These are phyloP conservation scores for Pichia paraexigua DNA, from an alignment of 805 yeast genomes.

Conservation along the genomic window DNA sequence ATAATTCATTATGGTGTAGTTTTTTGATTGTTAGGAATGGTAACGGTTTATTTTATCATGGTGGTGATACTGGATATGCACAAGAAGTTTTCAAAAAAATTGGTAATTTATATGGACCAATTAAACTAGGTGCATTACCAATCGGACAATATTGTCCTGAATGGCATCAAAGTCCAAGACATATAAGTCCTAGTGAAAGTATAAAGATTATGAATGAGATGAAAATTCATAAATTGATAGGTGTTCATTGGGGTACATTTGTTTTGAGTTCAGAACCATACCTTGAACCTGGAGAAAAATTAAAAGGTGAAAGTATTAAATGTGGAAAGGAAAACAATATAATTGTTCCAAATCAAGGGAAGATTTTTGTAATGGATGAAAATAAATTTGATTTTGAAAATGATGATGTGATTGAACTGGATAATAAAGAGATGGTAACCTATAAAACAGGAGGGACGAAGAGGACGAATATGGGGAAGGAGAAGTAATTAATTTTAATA, in stretches of 20 bases:
- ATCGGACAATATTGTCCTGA: slow-evolving; percentile 94
- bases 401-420: slow-evolving; percentile 6
- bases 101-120: slow-evolving; percentile 54
- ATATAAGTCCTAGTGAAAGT: slow-evolving; percentile 76
- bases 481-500: neutral
- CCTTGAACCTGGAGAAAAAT: slow-evolving; percentile 65
- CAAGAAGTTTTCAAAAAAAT: slow-evolving; percentile 63
- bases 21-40: slow-evolving; percentile 62
- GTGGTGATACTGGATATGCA: slow-evolving; percentile 93
- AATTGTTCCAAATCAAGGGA: slow-evolving; percentile 69
- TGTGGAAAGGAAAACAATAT: slow-evolving; percentile 32
- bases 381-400: slow-evolving; percentile 2
- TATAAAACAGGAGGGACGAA: slow-evolving; percentile 4
- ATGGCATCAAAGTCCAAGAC: slow-evolving; percentile 91
- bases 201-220: slow-evolving; percentile 57
- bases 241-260: slow-evolving; percentile 97
- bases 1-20: slow-evolving; percentile 83
- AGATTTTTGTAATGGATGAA: slow-evolving; percentile 18
- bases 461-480: neutral
- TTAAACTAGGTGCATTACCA: slow-evolving; percentile 67
- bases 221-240: slow-evolving; percentile 56
- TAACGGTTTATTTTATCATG: slow-evolving; percentile 74
- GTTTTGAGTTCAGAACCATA: slow-evolving; percentile 82
- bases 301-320: slow-evolving; percentile 44
- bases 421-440: slow-evolving; percentile 13